A percentile compares a stretch with the other conserved stretches of the same genome.
These are phyloP conservation scores for Magnaporthales sp. DNA, from an alignment of 2,329 filamentous ascomycete species.

Conservation along the genomic window DNA sequence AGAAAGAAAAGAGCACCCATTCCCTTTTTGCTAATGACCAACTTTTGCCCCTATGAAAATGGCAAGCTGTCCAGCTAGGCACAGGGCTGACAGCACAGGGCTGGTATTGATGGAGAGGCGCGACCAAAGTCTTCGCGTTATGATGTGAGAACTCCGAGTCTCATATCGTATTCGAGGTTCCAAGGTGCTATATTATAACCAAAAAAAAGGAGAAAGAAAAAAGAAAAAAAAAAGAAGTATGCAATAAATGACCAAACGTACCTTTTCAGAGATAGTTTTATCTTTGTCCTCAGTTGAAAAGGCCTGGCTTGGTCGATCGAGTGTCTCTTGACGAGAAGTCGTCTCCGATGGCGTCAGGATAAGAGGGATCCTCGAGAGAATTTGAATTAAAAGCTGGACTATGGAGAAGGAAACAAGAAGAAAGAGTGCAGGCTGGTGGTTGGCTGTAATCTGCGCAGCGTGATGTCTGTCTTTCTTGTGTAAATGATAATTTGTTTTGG, in stretches of 20 bases:
- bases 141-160: not conserved
- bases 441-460: not conserved
- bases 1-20: not conserved
- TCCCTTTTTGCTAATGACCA: not conserved
- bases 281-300: not conserved
- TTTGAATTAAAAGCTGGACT: not conserved
- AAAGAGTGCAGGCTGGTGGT: not conserved
- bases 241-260: not conserved
- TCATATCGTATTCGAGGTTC: not conserved
- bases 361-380: not conserved
- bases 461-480: not conserved
- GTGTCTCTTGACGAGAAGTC: not conserved
- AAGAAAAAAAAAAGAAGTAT: not conserved
- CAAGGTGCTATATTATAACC: not conserved
- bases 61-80: not conserved
- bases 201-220: too few species aligned
- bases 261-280: not conserved
- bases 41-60: not conserved
- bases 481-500: not conserved
- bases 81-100: not conserved
- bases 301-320: not conserved
- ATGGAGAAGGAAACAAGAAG: not conserved
- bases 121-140: not conserved
- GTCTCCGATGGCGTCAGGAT: not conserved
- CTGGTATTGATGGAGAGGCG: not conserved